Evolutionary conservation across 352 stramenopile species (phyloP), one percentile per base, ranked within the genome.

Genomic region (Detonula confervacea): DNA sequence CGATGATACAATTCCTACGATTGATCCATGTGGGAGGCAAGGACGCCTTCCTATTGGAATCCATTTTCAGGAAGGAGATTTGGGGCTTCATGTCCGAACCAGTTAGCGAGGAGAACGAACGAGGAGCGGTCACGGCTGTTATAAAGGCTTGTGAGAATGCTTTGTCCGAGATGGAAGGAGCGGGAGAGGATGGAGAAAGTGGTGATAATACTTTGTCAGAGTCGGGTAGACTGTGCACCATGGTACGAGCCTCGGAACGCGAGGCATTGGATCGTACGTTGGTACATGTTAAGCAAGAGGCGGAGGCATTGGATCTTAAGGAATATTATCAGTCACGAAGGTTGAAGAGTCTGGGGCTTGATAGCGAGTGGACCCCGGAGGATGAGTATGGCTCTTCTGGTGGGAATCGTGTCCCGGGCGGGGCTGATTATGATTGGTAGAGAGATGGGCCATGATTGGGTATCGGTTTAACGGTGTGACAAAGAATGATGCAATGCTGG

Each of bases 31-130:
- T 95, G 52, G 77, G 78, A 29, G 78, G 77, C 1, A 87, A 87
- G 46, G 91, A 95, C 74, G 89, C 91, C 7, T 95, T 95, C 65
- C 80, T 95, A 33, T 70, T 95, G 33, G 91, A 95, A 80, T 90
- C 79, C 24, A 91, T 95, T 47, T 95, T 95, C 83, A 73, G 87
- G n/a, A 91, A 92, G 62, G 87, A 95, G 70, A 74, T 95, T 22
- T 95, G 91, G 91, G 86, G 77, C 29, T 93, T 93, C 73, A 93
- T 95, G 87, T 80, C 73, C 20, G 46, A 87, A 6, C 91, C 91
- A 0, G 88, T 95, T 0, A 94, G 87, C 67, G 81, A 92, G 64
- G 56, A 61, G 7, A 95, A 95, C 71, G 91, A 95, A 78, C 66
- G 84, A 42, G 57, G 20, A 30, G 86, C 87, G 5, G 65, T 91